phyloP scores from a whole-genome alignment of 2,329 filamentous ascomycete genomes.

The Fusarium newnesense region DNA sequence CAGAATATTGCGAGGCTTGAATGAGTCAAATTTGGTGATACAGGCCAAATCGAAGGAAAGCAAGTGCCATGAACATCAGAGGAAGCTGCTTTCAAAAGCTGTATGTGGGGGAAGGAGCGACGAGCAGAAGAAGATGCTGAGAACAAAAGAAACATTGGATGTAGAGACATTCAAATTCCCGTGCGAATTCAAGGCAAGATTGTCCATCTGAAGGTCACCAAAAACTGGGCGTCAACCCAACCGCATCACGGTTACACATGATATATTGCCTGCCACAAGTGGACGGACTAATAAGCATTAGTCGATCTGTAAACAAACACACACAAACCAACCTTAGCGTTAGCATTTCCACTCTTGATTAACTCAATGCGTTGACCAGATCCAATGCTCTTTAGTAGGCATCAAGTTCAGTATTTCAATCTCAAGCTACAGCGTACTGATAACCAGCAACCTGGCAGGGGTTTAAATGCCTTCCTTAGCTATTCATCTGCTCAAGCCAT shows the following conservation, averaged over 20 bases:
- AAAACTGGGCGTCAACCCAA: neutral
- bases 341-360: neutral
- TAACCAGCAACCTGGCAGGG: neutral
- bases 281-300: neutral
- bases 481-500: neutral
- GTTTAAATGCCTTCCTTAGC: slow-evolving; percentile 3
- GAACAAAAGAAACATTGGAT: neutral
- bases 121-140: neutral
- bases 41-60: neutral
- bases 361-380: neutral
- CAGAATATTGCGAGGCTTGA: slow-evolving; percentile 12
- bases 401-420: slow-evolving; percentile 11
- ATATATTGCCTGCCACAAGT: neutral
- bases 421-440: slow-evolving; percentile 15
- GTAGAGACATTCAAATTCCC: neutral
- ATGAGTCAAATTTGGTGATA: neutral
- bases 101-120: neutral
- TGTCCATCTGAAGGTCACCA: neutral
- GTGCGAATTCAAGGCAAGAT: neutral
- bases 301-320: neutral
- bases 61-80: neutral
- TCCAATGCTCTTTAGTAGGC: neutral
- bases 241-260: slow-evolving; percentile 8
- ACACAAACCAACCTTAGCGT: neutral
- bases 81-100: neutral